Base-by-base conservation (phyloP, 768 basidiomycete genomes). In the Russula abietina region DNA sequence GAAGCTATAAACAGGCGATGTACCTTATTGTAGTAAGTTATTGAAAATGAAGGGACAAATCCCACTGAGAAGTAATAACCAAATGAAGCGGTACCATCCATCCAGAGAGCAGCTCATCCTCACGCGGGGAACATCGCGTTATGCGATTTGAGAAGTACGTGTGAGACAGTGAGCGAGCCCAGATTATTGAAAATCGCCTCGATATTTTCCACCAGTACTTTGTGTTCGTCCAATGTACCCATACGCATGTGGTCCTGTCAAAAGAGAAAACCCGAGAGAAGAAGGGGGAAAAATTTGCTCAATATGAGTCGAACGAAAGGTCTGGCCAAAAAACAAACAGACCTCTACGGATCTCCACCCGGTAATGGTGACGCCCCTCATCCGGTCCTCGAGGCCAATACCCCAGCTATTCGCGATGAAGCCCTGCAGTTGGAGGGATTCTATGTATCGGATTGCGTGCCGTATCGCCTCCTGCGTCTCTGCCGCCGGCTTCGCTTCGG, bases 261-360 rank as follows among this genome's bases (percentile, higher is more conserved):
- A 32, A 19, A 4, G 11, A 12, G 4, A 19, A 33, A 14, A n/a
- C 24, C 7, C 6, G 14, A 36, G 6, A 4, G 51, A 16, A 24
- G 22, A 24, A 10, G 28, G 1, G 3, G 3, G 10, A 9, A n/a
- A 30, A 30, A 33, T 4, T 33, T 33, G 39, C 3, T 39, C 39
- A 39, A 4, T 16, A 39, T 16, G 39, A 39, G 14, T 7, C 3
- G 3, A 46, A 14, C 17, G 30, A 33, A 33, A 22, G 32, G 4
- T 16, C 28, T 30, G 28, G 28, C 28, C 8, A 7, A 28, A 12
- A 22, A 1, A n/a, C n/a, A 3, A 19, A 58, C 56, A 43, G 4
- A 62, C 62, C 62, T 63, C 62, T n/a, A 58, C 28, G 8, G 26
- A 19, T 1, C 24, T 38, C 62, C 57, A 63, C 17, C 62, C 57